Evolutionary conservation across 352 stramenopile genomes (phyloP).

Genomic region (Globisporangium parvum): DNA sequence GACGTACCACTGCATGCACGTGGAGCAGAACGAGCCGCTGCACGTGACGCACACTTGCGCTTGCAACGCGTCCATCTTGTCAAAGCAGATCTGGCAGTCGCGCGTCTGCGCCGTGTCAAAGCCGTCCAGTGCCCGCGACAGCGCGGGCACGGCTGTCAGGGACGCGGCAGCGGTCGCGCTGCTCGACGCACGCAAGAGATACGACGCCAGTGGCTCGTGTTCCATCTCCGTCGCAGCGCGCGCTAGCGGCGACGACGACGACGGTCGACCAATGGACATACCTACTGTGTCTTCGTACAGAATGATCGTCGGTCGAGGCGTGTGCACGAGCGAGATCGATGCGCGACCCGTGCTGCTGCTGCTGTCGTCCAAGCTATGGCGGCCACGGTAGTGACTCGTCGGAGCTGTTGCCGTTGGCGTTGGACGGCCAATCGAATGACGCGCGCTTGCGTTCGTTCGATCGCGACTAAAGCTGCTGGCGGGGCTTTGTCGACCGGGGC

Average conservation of each 20-base stretch:
- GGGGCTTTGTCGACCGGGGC: slow-evolving; percentile 7
- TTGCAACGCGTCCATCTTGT: slow-evolving; percentile 41
- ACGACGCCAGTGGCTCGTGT: neutral
- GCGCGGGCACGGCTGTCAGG: neutral
- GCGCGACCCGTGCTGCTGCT: neutral
- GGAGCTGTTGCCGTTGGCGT: no score
- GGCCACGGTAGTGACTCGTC: neutral
- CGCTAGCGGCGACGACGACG: neutral
- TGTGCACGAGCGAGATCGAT: slow-evolving; percentile 6
- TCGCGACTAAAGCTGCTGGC: neutral
- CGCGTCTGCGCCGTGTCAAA: slow-evolving; percentile 22
- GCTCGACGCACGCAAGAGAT: neutral
- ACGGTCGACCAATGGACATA: neutral
- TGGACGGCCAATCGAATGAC: no score
- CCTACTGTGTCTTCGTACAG: slow-evolving; percentile 1
- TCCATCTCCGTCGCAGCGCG: neutral
- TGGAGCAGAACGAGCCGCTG: slow-evolving; percentile 39
- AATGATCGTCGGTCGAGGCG: slow-evolving; percentile 10
- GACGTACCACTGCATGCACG: slow-evolving; percentile 68
- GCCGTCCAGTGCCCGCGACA: slow-evolving; percentile 8
- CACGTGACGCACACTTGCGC: slow-evolving; percentile 43
- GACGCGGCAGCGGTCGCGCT: neutral
- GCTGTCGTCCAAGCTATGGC: neutral
- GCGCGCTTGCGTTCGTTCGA: neutral
- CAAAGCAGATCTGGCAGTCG: slow-evolving; percentile 77